A percentile compares a stretch with the other conserved stretches of the same genome.
Evolutionary conservation across 192 early-diverging fungal species (phyloP).

Genomic region (Coemansia sp.): DNA sequence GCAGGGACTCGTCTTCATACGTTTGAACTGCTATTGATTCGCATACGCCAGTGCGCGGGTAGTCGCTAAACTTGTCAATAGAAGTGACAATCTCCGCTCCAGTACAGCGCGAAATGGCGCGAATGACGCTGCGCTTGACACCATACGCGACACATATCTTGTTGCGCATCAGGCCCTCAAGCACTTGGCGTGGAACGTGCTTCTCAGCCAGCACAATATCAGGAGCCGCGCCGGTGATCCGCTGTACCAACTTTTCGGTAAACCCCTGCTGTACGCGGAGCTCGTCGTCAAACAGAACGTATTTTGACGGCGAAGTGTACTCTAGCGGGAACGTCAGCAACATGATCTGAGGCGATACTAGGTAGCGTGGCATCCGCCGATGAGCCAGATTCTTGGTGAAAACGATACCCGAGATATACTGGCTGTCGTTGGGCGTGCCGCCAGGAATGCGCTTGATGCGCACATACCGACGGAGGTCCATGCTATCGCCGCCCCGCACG

Average conservation of each 20-base stretch:
- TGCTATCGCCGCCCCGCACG: constrained; percentile 75
- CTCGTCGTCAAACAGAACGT: constrained; percentile 79
- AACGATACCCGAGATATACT: constrained; percentile 90
- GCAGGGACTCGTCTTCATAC: constrained; percentile 77
- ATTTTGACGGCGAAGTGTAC: constrained; percentile 63
- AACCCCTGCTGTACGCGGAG: constrained; percentile 85
- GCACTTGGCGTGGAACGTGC: constrained; percentile 79
- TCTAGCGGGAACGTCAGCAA: constrained; percentile 87
- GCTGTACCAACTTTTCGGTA: constrained; percentile 73
- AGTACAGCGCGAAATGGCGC: constrained; percentile 84
- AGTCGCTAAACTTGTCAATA: constrained; percentile 75
- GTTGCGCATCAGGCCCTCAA: constrained; percentile 78
- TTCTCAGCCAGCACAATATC: constrained; percentile 81
- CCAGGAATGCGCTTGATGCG: constrained; percentile 97
- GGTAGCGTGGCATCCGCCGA: constrained; percentile 77
- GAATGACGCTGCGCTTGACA: constrained; percentile 85
- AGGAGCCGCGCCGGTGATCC: constrained; percentile 77
- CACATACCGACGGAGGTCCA: constrained; percentile 88
- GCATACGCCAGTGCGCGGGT: constrained; percentile 79
- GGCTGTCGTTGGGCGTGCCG: constrained; percentile 71
- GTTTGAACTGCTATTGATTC: constrained; percentile 76
- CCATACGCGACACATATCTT: constrained; percentile 82
- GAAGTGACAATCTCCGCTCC: constrained; percentile 80
- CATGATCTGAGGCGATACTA: constrained; percentile 77
- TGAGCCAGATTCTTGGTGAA: constrained; percentile 92